Conservation (phyloP, 805 yeast species). For the Cephaloascus albidus region DNA sequence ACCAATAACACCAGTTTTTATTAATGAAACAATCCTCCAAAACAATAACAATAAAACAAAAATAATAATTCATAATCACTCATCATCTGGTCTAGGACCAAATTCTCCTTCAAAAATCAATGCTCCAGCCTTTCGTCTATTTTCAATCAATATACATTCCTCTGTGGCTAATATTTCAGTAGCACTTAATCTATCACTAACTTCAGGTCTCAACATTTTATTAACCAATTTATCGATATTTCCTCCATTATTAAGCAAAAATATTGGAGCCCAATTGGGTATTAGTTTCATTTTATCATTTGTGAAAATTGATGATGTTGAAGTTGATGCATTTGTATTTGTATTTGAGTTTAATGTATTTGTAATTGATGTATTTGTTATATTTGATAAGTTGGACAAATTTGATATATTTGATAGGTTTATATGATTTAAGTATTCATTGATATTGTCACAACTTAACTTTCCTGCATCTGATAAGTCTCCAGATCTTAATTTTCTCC, state of each 20-base stretch:
- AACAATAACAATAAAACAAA: no score
- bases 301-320: background rate
- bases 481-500: conserved; percentile 94
- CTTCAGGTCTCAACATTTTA: conserved; percentile 86
- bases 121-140: conserved; percentile 83
- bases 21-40: no score
- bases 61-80: no score
- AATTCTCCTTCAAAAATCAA: conserved; percentile 92
- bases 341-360: background rate
- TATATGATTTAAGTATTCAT: conserved; percentile 29
- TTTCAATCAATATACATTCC: conserved; percentile 73
- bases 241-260: conserved; percentile 62
- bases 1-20: no score
- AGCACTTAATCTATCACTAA: conserved; percentile 74
- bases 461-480: conserved; percentile 93
- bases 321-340: background rate
- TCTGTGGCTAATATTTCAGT: conserved; percentile 54
- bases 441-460: conserved; percentile 43
- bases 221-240: conserved; percentile 72
- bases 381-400: conserved; percentile 10
- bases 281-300: conserved; percentile 15
- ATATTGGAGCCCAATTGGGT: conserved; percentile 86
- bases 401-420: conserved; percentile 23
- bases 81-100: conserved; percentile 61
- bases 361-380: background rate